Evolutionary conservation across 345 rosid species (phyloP).

Genomic region (Turnera subulata): DNA sequence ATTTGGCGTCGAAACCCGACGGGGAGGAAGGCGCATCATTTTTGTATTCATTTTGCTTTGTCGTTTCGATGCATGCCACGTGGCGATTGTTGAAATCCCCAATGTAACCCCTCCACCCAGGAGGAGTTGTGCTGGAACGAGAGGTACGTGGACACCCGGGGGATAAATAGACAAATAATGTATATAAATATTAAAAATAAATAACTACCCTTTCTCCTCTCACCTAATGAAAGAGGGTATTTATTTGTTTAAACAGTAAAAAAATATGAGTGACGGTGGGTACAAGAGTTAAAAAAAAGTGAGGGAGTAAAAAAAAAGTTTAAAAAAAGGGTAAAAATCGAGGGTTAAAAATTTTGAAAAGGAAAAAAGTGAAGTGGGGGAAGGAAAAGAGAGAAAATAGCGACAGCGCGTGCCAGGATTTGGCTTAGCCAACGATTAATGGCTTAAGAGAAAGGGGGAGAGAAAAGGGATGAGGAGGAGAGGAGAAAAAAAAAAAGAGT

Average conservation of each 20-base stretch:
- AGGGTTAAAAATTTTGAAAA: background rate
- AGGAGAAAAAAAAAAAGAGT: background rate
- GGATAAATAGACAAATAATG: background rate
- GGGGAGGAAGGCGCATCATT: slow-evolving; percentile 89
- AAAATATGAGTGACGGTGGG: no score
- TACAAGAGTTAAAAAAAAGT: background rate
- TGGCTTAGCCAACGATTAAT: no score
- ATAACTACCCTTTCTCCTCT: background rate
- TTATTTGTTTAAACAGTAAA: background rate
- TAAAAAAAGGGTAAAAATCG: background rate
- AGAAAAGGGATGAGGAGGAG: background rate
- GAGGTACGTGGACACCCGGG: no score
- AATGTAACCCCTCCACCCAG: background rate
- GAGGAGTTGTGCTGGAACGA: no score
- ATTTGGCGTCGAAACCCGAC: slow-evolving; percentile 59
- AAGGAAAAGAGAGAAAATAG: no score
- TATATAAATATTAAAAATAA: background rate
- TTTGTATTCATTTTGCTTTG: slow-evolving; percentile 54
- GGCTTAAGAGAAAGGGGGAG: background rate
- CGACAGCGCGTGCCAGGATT: no score
- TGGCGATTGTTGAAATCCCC: slow-evolving; percentile 18
- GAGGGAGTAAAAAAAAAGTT: background rate
- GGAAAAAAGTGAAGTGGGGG: no score
- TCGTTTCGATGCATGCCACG: slow-evolving; percentile 64
- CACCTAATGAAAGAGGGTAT: background rate